phyloP scores from a whole-genome alignment of 495 filamentous ascomycete species.

The Penicillium silybi region DNA sequence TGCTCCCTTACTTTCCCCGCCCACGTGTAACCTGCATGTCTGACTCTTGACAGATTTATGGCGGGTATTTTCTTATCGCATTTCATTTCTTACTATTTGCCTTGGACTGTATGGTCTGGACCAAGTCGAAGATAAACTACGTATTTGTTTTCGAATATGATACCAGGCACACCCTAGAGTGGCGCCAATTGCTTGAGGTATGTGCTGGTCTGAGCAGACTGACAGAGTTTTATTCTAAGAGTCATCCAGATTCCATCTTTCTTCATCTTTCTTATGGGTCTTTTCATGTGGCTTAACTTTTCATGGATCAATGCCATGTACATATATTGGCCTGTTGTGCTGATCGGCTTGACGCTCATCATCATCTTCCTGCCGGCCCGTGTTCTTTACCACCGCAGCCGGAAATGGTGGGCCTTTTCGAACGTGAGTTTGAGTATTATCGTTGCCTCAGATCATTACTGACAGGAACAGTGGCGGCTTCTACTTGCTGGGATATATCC shows the following conservation, averaged over 20 bases:
- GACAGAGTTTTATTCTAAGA: conserved; percentile 10
- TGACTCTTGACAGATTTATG: conserved; percentile 64
- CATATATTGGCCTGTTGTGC: conserved; percentile 82
- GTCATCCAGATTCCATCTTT: conserved; percentile 60
- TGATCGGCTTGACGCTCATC: conserved; percentile 60
- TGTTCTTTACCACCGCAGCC: conserved; percentile 68
- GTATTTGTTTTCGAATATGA: conserved; percentile 96
- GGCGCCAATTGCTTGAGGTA: conserved; percentile 81
- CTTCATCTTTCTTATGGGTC: conserved; percentile 72
- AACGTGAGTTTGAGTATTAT: conserved; percentile 54
- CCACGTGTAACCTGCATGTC: conserved; percentile 9
- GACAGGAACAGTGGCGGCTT: conserved; percentile 65
- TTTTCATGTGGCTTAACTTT: conserved; percentile 87
- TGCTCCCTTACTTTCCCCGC: conserved; percentile 6
- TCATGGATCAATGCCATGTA: conserved; percentile 65
- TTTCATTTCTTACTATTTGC: conserved; percentile 72
- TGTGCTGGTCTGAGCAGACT: not conserved
- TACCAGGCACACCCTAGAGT: conserved; percentile 76
- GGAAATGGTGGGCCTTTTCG: conserved; percentile 80
- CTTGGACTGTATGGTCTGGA: conserved; percentile 78
- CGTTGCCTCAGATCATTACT: conserved; percentile 7
- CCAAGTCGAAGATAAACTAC: conserved; percentile 83
- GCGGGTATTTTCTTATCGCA: conserved; percentile 74
- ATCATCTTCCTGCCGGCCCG: conserved; percentile 74
- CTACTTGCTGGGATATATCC: conserved; percentile 81